Conservation (phyloP, 495 filamentous ascomycete species). For the Bathelium albidoporum region DNA sequence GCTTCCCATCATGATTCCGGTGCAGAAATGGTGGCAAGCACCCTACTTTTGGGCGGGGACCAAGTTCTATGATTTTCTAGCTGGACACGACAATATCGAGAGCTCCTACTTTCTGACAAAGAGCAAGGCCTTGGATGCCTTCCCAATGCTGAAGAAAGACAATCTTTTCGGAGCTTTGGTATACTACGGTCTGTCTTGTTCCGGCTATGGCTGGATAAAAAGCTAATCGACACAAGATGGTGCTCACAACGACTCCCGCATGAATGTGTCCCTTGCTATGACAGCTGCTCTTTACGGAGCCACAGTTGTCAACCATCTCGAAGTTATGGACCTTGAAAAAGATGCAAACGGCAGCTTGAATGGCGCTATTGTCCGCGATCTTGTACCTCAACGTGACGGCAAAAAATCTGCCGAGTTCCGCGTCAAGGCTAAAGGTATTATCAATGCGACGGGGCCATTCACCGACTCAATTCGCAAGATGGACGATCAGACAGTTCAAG, state of each 20-base stretch:
- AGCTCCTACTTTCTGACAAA: constrained; percentile 93
- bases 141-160: constrained; percentile 91
- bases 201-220: constrained; percentile 2
- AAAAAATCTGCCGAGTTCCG: constrained; percentile 50
- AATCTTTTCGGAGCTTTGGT: constrained; percentile 84
- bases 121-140: constrained; percentile 88
- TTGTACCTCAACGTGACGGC: constrained; percentile 51
- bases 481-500: constrained; percentile 61
- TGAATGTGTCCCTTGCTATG: constrained; percentile 95
- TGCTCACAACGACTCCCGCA: constrained; percentile 94
- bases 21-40: constrained; percentile 94
- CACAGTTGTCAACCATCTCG: constrained; percentile 86
- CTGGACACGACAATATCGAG: constrained; percentile 93
- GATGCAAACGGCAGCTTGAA: constrained; percentile 66
- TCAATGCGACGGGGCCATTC: constrained; percentile 97
- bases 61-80: constrained; percentile 89
- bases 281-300: constrained; percentile 89
- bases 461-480: constrained; percentile 88
- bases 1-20: constrained; percentile 95
- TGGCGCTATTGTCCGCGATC: constrained; percentile 70
- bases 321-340: constrained; percentile 77
- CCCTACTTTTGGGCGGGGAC: constrained; percentile 97
- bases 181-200: constrained; percentile 62
- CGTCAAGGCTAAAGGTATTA: constrained; percentile 75
- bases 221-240: constrained; percentile 49